Conservation (phyloP, 176 grass and related monocot genomes). For the Cocos nucifera region DNA sequence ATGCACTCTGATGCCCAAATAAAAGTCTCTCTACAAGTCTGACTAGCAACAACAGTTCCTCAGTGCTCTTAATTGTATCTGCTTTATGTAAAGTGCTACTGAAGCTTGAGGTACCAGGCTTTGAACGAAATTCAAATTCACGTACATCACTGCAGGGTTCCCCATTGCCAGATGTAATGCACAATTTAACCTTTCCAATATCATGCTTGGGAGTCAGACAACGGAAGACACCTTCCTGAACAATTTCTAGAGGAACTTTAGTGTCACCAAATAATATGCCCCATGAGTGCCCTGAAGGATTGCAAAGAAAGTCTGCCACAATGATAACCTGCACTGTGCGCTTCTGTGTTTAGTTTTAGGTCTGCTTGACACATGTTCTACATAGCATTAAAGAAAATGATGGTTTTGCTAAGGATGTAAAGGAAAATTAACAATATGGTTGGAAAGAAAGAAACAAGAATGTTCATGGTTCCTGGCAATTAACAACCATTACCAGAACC, state of each 20-base stretch:
- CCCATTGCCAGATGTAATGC: conserved; percentile 41
- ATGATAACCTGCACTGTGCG: conserved; percentile 63
- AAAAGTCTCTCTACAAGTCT: conserved; percentile 56
- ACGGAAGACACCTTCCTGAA: conserved; percentile 67
- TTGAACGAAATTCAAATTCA: conserved; percentile 66
- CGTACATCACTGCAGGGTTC: conserved; percentile 48
- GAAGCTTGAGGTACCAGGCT: conserved; percentile 18
- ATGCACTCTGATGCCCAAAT: conserved; percentile 20
- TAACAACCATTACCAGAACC: too few species aligned
- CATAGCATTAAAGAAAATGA: too few species aligned
- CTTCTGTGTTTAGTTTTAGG: too few species aligned
- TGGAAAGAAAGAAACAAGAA: too few species aligned
- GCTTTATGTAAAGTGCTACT: not conserved
- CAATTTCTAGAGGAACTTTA: conserved; percentile 57
- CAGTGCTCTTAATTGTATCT: conserved; percentile 20
- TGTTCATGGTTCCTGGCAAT: too few species aligned
- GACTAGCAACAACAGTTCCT: conserved; percentile 44
- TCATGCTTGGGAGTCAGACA: conserved; percentile 45
- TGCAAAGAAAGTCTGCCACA: conserved; percentile 55
- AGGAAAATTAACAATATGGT: too few species aligned
- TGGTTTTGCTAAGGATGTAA: too few species aligned
- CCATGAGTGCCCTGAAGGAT: conserved; percentile 31
- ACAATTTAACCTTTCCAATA: conserved; percentile 66
- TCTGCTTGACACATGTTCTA: too few species aligned
- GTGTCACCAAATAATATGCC: conserved; percentile 51